phyloP scores from a whole-genome alignment of 73 alveolate genomes.

The Tetrahymena borealis region DNA sequence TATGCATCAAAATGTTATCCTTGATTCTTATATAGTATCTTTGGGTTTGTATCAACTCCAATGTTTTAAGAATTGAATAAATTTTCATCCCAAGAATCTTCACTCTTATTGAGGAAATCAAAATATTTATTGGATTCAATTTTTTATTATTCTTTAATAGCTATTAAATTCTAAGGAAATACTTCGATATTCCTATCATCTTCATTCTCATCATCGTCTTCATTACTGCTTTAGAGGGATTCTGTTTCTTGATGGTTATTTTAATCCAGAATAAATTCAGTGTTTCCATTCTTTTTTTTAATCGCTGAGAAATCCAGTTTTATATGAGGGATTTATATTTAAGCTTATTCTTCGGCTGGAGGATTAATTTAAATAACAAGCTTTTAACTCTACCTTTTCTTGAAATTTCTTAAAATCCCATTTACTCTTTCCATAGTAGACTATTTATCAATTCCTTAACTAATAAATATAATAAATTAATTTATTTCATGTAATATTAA shows the following conservation, averaged over 20 bases:
- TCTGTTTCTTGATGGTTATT: background rate
- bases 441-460: background rate
- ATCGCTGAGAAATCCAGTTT: background rate
- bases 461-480: background rate
- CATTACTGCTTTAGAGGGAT: background rate
- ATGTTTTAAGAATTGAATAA: background rate
- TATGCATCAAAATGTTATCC: background rate
- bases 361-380: background rate
- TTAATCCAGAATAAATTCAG: background rate
- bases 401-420: background rate
- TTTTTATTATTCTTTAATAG: background rate
- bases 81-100: background rate
- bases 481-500: background rate
- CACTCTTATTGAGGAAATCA: background rate
- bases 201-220: background rate
- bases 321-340: background rate
- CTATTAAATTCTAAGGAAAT: background rate
- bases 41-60: background rate
- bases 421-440: background rate
- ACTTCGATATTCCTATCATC: background rate
- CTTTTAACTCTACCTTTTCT: background rate
- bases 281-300: background rate
- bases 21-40: too few species aligned
- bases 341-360: background rate
- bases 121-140: background rate